Conservation (phyloP, 495 filamentous ascomycete genomes). For the Bacidia gigantensis region DNA sequence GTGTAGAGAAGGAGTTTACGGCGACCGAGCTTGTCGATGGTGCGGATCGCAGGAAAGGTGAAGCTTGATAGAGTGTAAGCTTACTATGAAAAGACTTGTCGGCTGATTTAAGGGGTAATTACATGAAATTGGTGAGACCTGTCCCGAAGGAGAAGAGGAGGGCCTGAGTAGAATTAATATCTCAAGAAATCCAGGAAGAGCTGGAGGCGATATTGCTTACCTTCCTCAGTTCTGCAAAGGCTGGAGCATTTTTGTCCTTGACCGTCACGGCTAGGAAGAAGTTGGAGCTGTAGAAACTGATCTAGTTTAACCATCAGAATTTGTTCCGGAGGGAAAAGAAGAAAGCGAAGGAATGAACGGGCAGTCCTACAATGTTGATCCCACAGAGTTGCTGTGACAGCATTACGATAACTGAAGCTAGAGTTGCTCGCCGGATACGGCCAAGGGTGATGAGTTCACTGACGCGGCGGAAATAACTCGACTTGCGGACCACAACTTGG, state of each 20-base stretch:
- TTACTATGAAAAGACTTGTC: too few relatives aligned
- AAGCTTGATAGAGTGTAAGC: neutral
- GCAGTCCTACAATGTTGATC: constrained; percentile 17
- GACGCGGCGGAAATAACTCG: neutral
- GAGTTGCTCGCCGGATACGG: neutral
- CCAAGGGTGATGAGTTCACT: neutral
- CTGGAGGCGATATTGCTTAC: too few relatives aligned
- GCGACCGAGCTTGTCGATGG: neutral
- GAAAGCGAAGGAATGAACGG: too few relatives aligned
- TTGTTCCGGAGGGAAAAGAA: too few relatives aligned
- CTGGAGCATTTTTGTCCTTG: constrained; percentile 36
- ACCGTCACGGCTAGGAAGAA: constrained; percentile 35
- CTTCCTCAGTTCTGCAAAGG: constrained; percentile 25
- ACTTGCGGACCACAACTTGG: neutral
- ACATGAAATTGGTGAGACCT: constrained; percentile 58
- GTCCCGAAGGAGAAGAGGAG: constrained; percentile 65
- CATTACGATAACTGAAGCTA: constrained; percentile 37
- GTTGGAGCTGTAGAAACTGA: constrained; percentile 69
- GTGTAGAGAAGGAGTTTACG: neutral
- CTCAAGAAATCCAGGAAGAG: neutral
- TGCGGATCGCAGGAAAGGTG: neutral
- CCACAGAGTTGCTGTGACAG: constrained; percentile 73
- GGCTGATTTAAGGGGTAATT: neutral
- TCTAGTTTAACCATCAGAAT: constrained; percentile 42
- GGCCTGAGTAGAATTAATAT: constrained; percentile 24